phyloP scores from a whole-genome alignment of 257 asterid species.

The Solanum ahanhuiri region DNA sequence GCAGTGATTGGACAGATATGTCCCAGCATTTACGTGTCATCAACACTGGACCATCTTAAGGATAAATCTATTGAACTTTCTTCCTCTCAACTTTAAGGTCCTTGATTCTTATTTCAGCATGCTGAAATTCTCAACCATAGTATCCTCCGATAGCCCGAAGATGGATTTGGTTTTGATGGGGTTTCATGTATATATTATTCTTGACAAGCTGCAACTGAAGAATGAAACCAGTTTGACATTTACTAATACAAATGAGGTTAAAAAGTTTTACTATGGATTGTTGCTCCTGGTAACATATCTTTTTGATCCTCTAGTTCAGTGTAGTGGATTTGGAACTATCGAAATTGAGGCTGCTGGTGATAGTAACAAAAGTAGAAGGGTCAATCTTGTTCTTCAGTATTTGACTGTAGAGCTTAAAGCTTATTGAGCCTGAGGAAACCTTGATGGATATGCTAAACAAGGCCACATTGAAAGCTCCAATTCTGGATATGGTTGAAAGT shows the following conservation, averaged over 20 bases:
- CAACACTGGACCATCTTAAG: background rate
- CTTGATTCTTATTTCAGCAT: background rate
- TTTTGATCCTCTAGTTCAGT: background rate
- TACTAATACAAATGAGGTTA: background rate
- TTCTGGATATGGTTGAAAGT: background rate
- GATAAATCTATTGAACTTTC: background rate
- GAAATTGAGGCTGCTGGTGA: background rate
- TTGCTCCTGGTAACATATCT: background rate
- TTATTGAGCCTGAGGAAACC: background rate
- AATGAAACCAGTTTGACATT: background rate
- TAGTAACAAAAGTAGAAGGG: background rate
- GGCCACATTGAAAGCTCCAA: background rate
- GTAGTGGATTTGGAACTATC: background rate
- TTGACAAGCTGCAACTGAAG: background rate
- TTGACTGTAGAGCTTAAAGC: background rate
- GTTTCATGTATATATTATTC: background rate
- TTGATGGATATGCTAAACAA: background rate
- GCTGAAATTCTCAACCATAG: background rate
- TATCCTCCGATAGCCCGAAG: background rate
- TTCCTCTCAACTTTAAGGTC: background rate
- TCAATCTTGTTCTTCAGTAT: background rate
- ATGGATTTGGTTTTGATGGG: background rate
- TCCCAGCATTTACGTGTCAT: background rate
- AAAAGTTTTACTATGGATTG: background rate
- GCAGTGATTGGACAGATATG: background rate